phyloP scores from a whole-genome alignment of 1,139 yeast species.

The Hanseniaspora uvarum region DNA sequence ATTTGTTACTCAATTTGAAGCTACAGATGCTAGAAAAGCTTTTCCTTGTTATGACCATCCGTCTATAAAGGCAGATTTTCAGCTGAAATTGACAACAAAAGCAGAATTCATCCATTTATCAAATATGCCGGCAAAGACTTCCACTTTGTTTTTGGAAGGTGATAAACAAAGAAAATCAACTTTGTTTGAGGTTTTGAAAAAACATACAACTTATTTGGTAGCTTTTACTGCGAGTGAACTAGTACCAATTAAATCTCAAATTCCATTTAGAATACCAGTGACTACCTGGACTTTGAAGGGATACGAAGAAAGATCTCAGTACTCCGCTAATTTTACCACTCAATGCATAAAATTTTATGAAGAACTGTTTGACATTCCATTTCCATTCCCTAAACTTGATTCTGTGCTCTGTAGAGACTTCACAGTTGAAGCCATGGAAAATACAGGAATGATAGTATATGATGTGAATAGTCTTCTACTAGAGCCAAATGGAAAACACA shows the following conservation, averaged over 20 bases:
- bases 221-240: constrained; percentile 79
- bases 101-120: constrained; percentile 55
- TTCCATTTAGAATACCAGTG: constrained; percentile 64
- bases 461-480: constrained; percentile 65
- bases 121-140: constrained; percentile 53
- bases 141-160: constrained; percentile 32
- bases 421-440: constrained; percentile 85
- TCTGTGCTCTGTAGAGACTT: constrained; percentile 75
- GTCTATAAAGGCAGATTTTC: constrained; percentile 60
- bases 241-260: constrained; percentile 32
- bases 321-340: constrained; percentile 64
- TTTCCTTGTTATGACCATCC: constrained; percentile 86
- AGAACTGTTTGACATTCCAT: constrained; percentile 56
- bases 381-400: constrained; percentile 75
- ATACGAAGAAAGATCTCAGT: constrained; percentile 51
- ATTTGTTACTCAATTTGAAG: constrained; percentile 78
- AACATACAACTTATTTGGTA: constrained; percentile 68
- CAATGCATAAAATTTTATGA: constrained; percentile 67
- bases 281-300: constrained; percentile 76
- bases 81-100: constrained; percentile 48
- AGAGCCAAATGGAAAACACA: constrained; percentile 50
- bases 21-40: constrained; percentile 76
- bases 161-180: constrained; percentile 42
- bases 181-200: constrained; percentile 52
- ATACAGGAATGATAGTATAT: constrained; percentile 79